Evolutionary conservation across 2,329 filamentous ascomycete genomes (phyloP).

Genomic region (Pyrenochaeta sp.): DNA sequence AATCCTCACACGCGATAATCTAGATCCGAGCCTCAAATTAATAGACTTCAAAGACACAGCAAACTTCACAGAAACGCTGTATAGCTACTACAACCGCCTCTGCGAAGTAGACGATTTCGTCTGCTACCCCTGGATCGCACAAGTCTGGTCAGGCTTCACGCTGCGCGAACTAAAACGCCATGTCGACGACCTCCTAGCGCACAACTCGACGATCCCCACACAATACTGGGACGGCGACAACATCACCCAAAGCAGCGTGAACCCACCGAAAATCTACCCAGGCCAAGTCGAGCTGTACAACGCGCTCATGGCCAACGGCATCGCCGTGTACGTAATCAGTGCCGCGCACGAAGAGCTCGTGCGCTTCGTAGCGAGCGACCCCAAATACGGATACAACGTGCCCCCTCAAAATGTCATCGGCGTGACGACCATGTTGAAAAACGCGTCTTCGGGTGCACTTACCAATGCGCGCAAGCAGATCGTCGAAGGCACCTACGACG

Average conservation of each 20-base stretch:
- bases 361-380: constrained; percentile 42
- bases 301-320: constrained; percentile 40
- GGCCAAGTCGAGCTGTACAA: constrained; percentile 42
- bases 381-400: constrained; percentile 44
- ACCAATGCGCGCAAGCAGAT: constrained; percentile 41
- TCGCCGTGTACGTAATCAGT: constrained; percentile 41
- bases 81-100: constrained; percentile 42
- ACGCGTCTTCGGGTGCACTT: constrained; percentile 34
- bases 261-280: constrained; percentile 33
- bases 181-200: constrained; percentile 41
- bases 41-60: constrained; percentile 45
- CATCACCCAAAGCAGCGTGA: constrained; percentile 26
- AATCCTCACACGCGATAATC: constrained; percentile 38
- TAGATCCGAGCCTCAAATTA: constrained; percentile 39
- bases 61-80: constrained; percentile 41
- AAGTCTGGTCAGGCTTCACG: constrained; percentile 40
- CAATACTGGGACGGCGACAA: constrained; percentile 40
- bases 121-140: constrained; percentile 43
- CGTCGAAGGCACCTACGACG: constrained; percentile 32
- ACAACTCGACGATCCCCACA: constrained; percentile 33
- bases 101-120: constrained; percentile 41
- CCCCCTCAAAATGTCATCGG: constrained; percentile 42
- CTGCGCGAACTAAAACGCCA: constrained; percentile 36
- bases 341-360: constrained; percentile 44
- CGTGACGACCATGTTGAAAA: constrained; percentile 40